A percentile compares a stretch with the other conserved stretches of the same genome.
Conservation (phyloP, 2,329 filamentous ascomycete species). For the Scopulariopsis brevicaulis region DNA sequence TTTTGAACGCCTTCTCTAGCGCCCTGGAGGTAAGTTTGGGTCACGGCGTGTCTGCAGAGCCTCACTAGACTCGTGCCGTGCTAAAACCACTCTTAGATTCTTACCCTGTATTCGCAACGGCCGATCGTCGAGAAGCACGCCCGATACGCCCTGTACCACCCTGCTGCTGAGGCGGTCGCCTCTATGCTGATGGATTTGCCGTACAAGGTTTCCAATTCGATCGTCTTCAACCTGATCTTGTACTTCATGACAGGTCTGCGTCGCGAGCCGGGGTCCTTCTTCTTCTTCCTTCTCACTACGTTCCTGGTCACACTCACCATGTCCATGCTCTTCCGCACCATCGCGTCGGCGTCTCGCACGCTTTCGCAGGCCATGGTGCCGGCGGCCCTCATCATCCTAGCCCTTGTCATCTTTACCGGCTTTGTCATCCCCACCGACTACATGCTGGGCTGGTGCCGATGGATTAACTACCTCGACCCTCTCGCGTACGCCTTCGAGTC, state of each 20-base stretch:
- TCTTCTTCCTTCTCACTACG: conserved; percentile 72
- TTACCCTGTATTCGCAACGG: conserved; percentile 78
- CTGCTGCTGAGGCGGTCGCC: conserved; percentile 75
- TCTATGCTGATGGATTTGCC: conserved; percentile 83
- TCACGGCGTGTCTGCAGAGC: no score
- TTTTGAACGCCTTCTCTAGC: conserved; percentile 76
- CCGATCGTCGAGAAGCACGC: conserved; percentile 86
- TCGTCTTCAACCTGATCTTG: conserved; percentile 67
- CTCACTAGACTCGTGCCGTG: background rate
- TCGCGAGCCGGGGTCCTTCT: conserved; percentile 64
- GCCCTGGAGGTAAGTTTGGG: conserved; percentile 45
- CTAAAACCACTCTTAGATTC: conserved; percentile 31
- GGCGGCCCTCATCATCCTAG: conserved; percentile 49
- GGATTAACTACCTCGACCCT: conserved; percentile 75
- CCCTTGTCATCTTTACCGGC: conserved; percentile 59
- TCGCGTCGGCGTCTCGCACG: conserved; percentile 65
- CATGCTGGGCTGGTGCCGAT: conserved; percentile 72
- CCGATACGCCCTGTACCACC: conserved; percentile 81
- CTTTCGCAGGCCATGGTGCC: conserved; percentile 53
- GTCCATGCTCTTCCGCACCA: conserved; percentile 78
- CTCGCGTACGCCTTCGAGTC: conserved; percentile 72
- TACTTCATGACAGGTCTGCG: conserved; percentile 85
- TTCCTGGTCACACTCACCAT: conserved; percentile 65
- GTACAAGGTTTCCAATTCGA: conserved; percentile 63
- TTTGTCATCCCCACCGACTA: conserved; percentile 55